These are phyloP conservation scores for Erythrobasidium yunnanense DNA, from an alignment of 768 basidiomycete species.

Conservation along the genomic window DNA sequence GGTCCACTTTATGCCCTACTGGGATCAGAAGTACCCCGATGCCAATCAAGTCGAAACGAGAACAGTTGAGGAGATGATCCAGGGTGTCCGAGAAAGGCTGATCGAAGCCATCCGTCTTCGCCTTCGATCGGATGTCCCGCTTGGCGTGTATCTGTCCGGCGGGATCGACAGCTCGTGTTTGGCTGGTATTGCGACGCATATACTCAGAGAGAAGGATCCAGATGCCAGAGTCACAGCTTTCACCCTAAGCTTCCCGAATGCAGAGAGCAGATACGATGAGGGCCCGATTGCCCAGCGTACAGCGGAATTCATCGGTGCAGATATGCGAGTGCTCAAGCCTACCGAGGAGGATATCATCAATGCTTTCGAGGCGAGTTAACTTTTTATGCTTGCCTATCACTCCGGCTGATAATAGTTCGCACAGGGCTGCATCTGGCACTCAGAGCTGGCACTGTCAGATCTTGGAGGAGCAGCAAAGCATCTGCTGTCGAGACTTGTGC, in stretches of 20 bases:
- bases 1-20: constrained; percentile 34
- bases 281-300: constrained; percentile 36
- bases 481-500: constrained; percentile 35
- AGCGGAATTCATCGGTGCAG: constrained; percentile 36
- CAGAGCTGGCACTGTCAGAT: constrained; percentile 38
- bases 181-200: constrained; percentile 37
- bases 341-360: constrained; percentile 34
- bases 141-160: constrained; percentile 39
- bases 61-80: constrained; percentile 37
- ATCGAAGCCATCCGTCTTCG: constrained; percentile 36
- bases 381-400: too few relatives aligned
- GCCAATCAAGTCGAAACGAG: constrained; percentile 31
- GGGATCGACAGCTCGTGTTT: constrained; percentile 38
- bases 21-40: constrained; percentile 34
- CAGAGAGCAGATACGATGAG: constrained; percentile 30
- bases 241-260: constrained; percentile 35
- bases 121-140: constrained; percentile 38
- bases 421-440: constrained; percentile 37
- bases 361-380: constrained; percentile 36
- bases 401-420: too few relatives aligned
- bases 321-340: constrained; percentile 34
- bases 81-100: constrained; percentile 30
- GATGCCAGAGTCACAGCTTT: constrained; percentile 33
- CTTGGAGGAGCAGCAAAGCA: constrained; percentile 39
- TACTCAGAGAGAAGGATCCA: constrained; percentile 36